Evolutionary conservation across 1,139 yeast species (phyloP).

Genomic region (Suhomyces taliae): DNA sequence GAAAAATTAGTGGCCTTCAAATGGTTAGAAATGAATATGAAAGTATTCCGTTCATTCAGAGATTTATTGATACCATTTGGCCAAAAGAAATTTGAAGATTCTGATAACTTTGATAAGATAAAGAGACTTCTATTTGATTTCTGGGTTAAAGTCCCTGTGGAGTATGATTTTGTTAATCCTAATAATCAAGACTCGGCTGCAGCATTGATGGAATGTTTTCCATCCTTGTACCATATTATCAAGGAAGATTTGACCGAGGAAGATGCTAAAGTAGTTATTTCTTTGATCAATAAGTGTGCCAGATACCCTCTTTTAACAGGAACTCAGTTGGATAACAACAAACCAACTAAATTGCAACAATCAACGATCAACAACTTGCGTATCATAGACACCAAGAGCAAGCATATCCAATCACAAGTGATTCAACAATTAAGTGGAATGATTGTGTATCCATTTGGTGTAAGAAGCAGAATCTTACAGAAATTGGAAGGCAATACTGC

Average conservation of each 20-base stretch:
- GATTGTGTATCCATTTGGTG: slow-evolving; percentile 58
- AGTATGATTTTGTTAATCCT: slow-evolving; percentile 56
- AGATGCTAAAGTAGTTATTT: slow-evolving; percentile 45
- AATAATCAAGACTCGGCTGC: slow-evolving; percentile 58
- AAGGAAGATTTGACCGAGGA: slow-evolving; percentile 25
- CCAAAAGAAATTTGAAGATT: background rate
- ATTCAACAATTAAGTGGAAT: slow-evolving; percentile 56
- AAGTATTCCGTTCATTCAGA: slow-evolving; percentile 53
- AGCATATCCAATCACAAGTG: slow-evolving; percentile 43
- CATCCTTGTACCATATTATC: slow-evolving; percentile 41
- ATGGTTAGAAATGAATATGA: slow-evolving; percentile 49
- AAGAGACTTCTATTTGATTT: slow-evolving; percentile 52
- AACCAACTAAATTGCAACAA: slow-evolving; percentile 56
- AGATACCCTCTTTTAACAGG: slow-evolving; percentile 67
- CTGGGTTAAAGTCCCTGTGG: slow-evolving; percentile 62
- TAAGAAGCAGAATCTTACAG: slow-evolving; percentile 51
- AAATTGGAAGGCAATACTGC: slow-evolving; percentile 28
- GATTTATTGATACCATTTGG: slow-evolving; percentile 37
- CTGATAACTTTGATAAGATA: slow-evolving; percentile 21
- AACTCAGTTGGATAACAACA: slow-evolving; percentile 41
- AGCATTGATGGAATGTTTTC: slow-evolving; percentile 52
- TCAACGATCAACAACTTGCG: slow-evolving; percentile 48
- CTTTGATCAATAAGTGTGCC: slow-evolving; percentile 57
- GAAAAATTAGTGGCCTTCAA: slow-evolving; percentile 35
- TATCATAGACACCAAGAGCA: slow-evolving; percentile 31